Evolutionary conservation across 345 rosid species (phyloP).

Genomic region (Aquilaria yunnanensis): DNA sequence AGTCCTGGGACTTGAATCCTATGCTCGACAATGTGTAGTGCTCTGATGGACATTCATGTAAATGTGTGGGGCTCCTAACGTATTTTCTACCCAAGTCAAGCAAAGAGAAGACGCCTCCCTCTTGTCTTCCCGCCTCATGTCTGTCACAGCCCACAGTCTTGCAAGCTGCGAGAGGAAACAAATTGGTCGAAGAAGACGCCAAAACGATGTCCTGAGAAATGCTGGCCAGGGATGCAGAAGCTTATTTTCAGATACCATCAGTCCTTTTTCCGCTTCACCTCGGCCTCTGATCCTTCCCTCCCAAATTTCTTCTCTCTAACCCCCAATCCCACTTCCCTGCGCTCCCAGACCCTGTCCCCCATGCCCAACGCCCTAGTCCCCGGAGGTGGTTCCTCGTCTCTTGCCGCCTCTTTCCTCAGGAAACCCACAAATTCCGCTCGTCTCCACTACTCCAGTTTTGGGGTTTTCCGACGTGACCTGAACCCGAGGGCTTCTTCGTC

Average conservation of each 20-base stretch:
- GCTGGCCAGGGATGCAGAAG: conserved; percentile 34
- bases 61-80: too few species aligned
- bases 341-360: conserved; percentile 2
- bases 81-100: too few species aligned
- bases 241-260: conserved; percentile 26
- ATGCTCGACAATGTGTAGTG: too few species aligned
- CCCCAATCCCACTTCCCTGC: neutral
- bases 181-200: too few species aligned
- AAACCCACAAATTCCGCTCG: conserved; percentile 16
- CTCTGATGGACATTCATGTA: too few species aligned
- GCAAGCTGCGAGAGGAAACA: too few species aligned
- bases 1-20: too few species aligned
- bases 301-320: neutral
- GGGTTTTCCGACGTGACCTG: conserved; percentile 25
- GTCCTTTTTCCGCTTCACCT: conserved; percentile 30
- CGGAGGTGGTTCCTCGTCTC: conserved; percentile 13
- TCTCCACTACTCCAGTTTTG: conserved; percentile 13
- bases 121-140: too few species aligned
- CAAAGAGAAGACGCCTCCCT: too few species aligned
- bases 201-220: conserved; percentile 19
- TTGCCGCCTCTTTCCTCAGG: neutral
- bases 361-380: conserved; percentile 22
- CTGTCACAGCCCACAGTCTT: too few species aligned
- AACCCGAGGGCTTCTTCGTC: conserved; percentile 11
- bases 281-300: conserved; percentile 19